A percentile compares a stretch with the other conserved stretches of the same genome.
These are phyloP conservation scores for Nigrospora oryzae DNA, from an alignment of 2,329 filamentous ascomycete genomes.

Conservation along the genomic window DNA sequence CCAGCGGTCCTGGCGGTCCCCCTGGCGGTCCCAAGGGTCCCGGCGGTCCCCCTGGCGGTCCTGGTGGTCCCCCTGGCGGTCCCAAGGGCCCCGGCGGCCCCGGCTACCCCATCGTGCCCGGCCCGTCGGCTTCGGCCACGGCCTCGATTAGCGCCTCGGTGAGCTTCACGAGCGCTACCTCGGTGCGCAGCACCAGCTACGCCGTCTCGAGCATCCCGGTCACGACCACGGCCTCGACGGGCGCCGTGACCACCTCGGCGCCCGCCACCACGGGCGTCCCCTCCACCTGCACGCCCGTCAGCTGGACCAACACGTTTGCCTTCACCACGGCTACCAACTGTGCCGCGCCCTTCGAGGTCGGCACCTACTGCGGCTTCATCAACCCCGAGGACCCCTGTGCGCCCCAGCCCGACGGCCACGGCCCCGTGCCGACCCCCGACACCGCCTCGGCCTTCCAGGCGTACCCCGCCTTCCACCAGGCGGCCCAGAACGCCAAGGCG, in stretches of 20 bases:
- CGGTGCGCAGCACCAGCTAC: no score
- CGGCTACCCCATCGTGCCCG: background rate
- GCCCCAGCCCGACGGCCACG: constrained; percentile 18
- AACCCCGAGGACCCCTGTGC: constrained; percentile 26
- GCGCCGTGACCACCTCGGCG: background rate
- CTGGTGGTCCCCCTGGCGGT: background rate
- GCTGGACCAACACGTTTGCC: constrained; percentile 6
- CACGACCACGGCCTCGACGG: background rate
- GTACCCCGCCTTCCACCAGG: constrained; percentile 1
- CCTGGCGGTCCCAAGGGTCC: no score
- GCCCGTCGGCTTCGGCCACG: background rate
- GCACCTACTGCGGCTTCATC: constrained; percentile 26
- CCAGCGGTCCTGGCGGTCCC: no score
- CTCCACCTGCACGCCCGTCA: constrained; percentile 5
- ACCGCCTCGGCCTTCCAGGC: constrained; percentile 2
- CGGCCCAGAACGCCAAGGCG: constrained; percentile 6
- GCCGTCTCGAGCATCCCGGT: background rate
- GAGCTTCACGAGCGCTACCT: no score
- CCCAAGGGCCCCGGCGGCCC: background rate
- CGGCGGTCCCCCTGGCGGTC: no score
- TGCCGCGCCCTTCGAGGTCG: constrained; percentile 17
- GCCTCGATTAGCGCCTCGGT: background rate
- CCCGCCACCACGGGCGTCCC: constrained; percentile 1
- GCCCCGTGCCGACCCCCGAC: constrained; percentile 2
- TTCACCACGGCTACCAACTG: constrained; percentile 15